Base-by-base conservation (phyloP, 352 stramenopile species). In the Saprolegnia diclina region DNA sequence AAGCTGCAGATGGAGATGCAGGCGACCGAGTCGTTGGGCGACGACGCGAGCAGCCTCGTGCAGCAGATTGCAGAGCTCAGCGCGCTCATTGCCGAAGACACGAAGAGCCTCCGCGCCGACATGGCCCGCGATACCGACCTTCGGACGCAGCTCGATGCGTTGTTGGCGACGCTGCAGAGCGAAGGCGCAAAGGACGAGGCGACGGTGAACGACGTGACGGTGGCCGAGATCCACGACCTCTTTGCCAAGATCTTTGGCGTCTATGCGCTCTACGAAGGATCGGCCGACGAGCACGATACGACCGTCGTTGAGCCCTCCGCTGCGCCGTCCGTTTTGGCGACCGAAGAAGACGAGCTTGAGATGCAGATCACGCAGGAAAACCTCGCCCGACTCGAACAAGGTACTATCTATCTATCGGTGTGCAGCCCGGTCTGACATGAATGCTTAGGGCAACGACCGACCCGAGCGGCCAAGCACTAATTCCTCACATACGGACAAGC, bases 21-120 rank as follows among this genome's bases (percentile, higher is more conserved):
- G 11, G 77, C 74, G 11, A 88, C 90, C 53, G 76, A 78, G 18
- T 73, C 77, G 5, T 72, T 91, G 10, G 82, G 82, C 5, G 82
- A 89, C 9, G 71, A 76, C 7, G 73, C 81, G 13, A 72, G 88
- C 1, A 79, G 74, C 21, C 65, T 93, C 0, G 21, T 21, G n/a
- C 24, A 22, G 11, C 63, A 69, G 42, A 63, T 69, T 19, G 14
- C 22, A 10, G 48, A 62, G 18, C 54, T 69, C 14, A 29, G 44
- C n/a, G n/a, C 26, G n/a, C 32, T 26, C 29, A 69, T 69, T 26
- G 13, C 40, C n/a, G 63, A 69, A 38, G 63, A 69, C 32, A 52
- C 50, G n/a, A 57, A 62, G 45, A 61, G 63, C 38, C 63, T 69
- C 6, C 42, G 29, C 10, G 29, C 50, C 6, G 44, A 62, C n/a